Evolutionary conservation across 1,139 yeast genomes (phyloP).

Genomic region (Candida gigantensis): DNA sequence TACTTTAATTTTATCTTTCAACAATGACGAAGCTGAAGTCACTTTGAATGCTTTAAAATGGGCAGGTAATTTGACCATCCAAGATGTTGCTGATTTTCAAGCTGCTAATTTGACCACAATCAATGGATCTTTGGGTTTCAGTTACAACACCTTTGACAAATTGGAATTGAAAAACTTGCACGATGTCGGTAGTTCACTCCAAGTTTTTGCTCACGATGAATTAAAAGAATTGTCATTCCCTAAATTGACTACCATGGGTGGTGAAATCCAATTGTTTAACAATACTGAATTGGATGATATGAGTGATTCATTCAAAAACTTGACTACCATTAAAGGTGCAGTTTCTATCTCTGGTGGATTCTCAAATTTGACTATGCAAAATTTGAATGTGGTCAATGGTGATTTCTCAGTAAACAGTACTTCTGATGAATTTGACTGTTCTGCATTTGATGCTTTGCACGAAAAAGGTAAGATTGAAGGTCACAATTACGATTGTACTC

Average conservation of each 20-base stretch:
- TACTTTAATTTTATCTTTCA: slow-evolving; percentile 43
- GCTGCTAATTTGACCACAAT: slow-evolving; percentile 39
- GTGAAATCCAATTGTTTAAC: slow-evolving; percentile 46
- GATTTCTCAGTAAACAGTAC: slow-evolving; percentile 43
- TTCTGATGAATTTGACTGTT: slow-evolving; percentile 42
- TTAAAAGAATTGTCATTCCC: slow-evolving; percentile 31
- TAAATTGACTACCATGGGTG: slow-evolving; percentile 39
- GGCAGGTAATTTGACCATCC: slow-evolving; percentile 49
- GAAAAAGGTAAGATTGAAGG: slow-evolving; percentile 40
- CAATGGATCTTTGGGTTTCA: slow-evolving; percentile 44
- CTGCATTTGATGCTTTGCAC: slow-evolving; percentile 35
- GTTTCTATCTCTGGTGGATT: slow-evolving; percentile 42
- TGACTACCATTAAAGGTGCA: slow-evolving; percentile 44
- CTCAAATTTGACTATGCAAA: slow-evolving; percentile 40
- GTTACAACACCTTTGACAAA: slow-evolving; percentile 40
- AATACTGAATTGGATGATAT: slow-evolving; percentile 42
- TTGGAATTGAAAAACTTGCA: slow-evolving; percentile 33
- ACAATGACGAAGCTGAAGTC: slow-evolving; percentile 44
- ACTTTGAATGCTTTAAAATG: slow-evolving; percentile 38
- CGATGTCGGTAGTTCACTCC: slow-evolving; percentile 43
- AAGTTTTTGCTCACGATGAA: slow-evolving; percentile 46
- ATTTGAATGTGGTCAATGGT: slow-evolving; percentile 43
- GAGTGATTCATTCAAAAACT: slow-evolving; percentile 25
- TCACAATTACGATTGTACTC: slow-evolving; percentile 47
- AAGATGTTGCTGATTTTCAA: slow-evolving; percentile 37